Base-by-base conservation (phyloP, 2,329 filamentous ascomycete species). In the Colletotrichum neosansevieriae region DNA sequence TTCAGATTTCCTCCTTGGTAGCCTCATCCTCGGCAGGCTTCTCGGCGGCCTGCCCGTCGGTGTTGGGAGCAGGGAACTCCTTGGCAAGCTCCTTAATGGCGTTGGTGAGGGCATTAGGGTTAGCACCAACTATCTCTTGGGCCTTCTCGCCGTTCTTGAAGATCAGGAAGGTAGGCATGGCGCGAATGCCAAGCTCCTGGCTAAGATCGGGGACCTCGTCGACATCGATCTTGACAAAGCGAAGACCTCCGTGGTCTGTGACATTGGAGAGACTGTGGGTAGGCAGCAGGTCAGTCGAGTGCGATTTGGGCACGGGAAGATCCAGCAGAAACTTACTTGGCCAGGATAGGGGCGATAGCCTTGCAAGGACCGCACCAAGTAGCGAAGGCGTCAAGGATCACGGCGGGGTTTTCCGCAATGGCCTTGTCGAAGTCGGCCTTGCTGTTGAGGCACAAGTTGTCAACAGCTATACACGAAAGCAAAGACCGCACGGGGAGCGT, bases 281-380 rank as follows among this genome's bases (percentile, higher is more conserved):
- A 3, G 21, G 21, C 21, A 3, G 21, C 21, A 21, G 3, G 21
- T 21, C 21, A 21, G 21, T 21, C 21, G 21, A 21, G 21, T 21
- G 21, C 3, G 21, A 21, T 21, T 21, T 21, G 21, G 21, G 21
- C 21, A 21, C 21, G 21, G 4, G 21, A 21, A 21, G 21, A 21
- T 21, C 21, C 21, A 21, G 21, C 3, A 21, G 21, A 21, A 21
- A 21, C 88, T 78, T 81, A 91, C 86, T 90, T 85, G 74, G 86
- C 86, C 66, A 97, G 84, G 71, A 89, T 81, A 68, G 94, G 95
- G 17, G 94, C 89, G 75, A 98, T 96, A 75, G 90, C 87, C 86
- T 94, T 97, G 91, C 95, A 98, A 69, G 95, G 95, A 69, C 94
- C 94, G 85, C 95, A 98, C 94, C 94, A 98, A 71, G 85, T 89